Conservation (phyloP, 2,329 filamentous ascomycete species). For the Fusarium coffeatum region DNA sequence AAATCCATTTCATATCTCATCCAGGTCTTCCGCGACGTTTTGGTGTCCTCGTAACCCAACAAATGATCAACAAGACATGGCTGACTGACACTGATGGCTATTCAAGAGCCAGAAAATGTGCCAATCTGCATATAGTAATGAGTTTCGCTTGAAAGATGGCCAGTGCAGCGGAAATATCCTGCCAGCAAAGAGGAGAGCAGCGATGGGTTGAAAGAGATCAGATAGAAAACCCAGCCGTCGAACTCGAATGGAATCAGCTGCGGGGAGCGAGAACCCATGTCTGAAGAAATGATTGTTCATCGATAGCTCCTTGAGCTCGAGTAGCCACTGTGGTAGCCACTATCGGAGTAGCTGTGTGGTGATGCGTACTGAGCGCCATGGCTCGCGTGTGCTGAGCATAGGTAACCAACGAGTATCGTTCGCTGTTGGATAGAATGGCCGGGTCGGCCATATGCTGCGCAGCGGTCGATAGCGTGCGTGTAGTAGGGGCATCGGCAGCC, state of each 20-base stretch:
- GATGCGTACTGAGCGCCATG: constrained; percentile 55
- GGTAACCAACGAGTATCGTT: constrained; percentile 84
- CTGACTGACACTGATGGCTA: constrained; percentile 5
- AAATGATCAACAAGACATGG: constrained; percentile 9
- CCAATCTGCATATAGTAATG: constrained; percentile 21
- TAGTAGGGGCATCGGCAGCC: constrained; percentile 91
- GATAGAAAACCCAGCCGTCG: constrained; percentile 60
- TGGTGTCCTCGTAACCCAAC: constrained; percentile 36
- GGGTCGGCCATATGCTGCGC: constrained; percentile 77
- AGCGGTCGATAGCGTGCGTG: constrained; percentile 86
- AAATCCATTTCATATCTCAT: constrained; percentile 45
- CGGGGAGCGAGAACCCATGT: constrained; percentile 57
- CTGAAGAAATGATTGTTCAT: constrained; percentile 67
- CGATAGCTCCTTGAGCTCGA: constrained; percentile 60
- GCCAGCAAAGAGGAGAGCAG: constrained; percentile 62
- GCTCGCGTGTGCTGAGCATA: constrained; percentile 63
- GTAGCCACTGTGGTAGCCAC: constrained; percentile 64
- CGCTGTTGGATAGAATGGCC: constrained; percentile 79
- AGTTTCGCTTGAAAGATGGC: constrained; percentile 49
- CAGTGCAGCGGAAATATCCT: constrained; percentile 57
- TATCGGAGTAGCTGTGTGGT: constrained; percentile 63
- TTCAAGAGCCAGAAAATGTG: constrained; percentile 13
- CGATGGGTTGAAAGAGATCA: constrained; percentile 62
- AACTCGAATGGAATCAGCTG: constrained; percentile 59
- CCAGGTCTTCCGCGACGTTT: constrained; percentile 50